Evolutionary conservation across 495 filamentous ascomycete genomes (phyloP), one percentile per base, ranked within the genome.

Genomic region (Collariella sp.): DNA sequence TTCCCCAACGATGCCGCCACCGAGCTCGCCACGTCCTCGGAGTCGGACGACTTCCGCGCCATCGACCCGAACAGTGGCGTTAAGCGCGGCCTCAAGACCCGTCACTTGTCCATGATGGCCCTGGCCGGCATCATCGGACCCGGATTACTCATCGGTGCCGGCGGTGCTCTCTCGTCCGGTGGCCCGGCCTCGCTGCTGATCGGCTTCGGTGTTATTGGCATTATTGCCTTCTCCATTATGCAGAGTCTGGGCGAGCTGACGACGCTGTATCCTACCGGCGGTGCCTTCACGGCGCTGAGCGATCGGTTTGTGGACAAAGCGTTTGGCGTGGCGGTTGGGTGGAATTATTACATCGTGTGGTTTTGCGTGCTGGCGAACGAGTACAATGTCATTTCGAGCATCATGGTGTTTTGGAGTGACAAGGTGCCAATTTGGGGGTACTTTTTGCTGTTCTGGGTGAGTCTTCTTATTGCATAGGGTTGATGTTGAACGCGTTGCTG

Each of bases 241-340:
- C 52, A 54, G 41, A 59, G 55, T 23, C 55, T 64, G 10, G 62
- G 62, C 24, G 58, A 64, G 35, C 46, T 56, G 16, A 57, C 52
- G n/a, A 56, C 52, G 15, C 46, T 59, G 56, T 88, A 83, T 56
- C 85, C 85, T 10, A 76, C 81, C 42, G 83, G 83, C 34, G 85
- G 77, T 39, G 70, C 78, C 15, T 72, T 80, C 53, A 75, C 72
- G 12, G 67, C 82, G 33, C 83, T 88, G 38, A 83, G 83, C 22
- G 75, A 85, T 51, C 79, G 86, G 35, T 82, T 90, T 57, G 79
- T 89, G 49, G 83, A 88, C 63, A 82, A 84, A 41, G 83, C 84
- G 38, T 81, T 90, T 69, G 88, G 86, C 34, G 89, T 90, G 56
- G 85, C 88, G 35, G 88, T 95, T 58, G 89, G 89, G 26, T 88